Conservation (phyloP, 129 eudicot species). For the Dittrichia graveolens region DNA sequence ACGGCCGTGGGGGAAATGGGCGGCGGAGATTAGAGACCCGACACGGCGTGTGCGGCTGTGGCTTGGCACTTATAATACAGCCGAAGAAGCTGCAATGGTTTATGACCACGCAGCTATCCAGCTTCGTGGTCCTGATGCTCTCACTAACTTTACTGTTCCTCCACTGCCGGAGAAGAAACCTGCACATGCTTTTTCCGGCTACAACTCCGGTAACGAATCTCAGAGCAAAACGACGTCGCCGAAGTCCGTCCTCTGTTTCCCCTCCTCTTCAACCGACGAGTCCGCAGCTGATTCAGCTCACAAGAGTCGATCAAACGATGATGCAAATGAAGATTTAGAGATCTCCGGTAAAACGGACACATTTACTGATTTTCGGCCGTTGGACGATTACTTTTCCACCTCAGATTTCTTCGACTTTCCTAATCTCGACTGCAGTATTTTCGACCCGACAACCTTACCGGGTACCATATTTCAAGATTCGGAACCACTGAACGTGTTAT, state of each 20-base stretch:
- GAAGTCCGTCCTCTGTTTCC: slow-evolving; percentile 59
- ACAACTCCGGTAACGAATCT: slow-evolving; percentile 54
- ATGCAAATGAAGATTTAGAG: neutral
- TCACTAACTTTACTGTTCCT: slow-evolving; percentile 63
- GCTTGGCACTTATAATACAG: slow-evolving; percentile 86
- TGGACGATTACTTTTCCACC: slow-evolving; percentile 35
- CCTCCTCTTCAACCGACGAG: slow-evolving; percentile 26
- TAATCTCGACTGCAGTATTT: slow-evolving; percentile 39
- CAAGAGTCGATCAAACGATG: slow-evolving; percentile 9
- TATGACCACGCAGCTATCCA: slow-evolving; percentile 88
- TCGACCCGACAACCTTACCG: slow-evolving; percentile 25
- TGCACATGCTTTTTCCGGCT: slow-evolving; percentile 32
- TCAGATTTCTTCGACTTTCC: slow-evolving; percentile 45
- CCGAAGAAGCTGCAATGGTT: slow-evolving; percentile 92
- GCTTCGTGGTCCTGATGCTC: slow-evolving; percentile 94
- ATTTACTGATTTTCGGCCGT: slow-evolving; percentile 36
- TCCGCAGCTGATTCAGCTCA: slow-evolving; percentile 33
- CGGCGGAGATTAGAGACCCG: slow-evolving; percentile 96
- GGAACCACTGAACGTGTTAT: slow-evolving; percentile 16
- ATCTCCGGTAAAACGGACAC: slow-evolving; percentile 22
- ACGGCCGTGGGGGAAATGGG: slow-evolving; percentile 97
- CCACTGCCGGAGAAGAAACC: slow-evolving; percentile 33
- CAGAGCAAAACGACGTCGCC: slow-evolving; percentile 44
- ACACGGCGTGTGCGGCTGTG: slow-evolving; percentile 69
- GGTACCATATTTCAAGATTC: slow-evolving; percentile 20